Evolutionary conservation across 768 basidiomycete species (phyloP).

Genomic region (Suillus placidus): DNA sequence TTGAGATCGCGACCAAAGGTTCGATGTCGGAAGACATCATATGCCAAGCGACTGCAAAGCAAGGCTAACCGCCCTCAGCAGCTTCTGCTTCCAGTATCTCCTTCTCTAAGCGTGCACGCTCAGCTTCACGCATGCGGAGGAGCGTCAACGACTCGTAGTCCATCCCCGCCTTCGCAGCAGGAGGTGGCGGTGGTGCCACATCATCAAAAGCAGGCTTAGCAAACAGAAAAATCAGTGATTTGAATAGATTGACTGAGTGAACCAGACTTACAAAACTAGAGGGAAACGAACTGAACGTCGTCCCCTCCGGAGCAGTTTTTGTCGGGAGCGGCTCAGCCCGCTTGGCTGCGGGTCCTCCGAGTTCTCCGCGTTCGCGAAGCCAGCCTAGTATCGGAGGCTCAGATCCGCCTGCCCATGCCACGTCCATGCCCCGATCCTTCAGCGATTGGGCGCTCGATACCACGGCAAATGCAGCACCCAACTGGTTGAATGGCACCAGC

Average conservation of each 20-base stretch:
- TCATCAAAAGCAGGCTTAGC: background rate
- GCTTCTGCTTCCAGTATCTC: slow-evolving; percentile 77
- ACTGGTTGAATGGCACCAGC: slow-evolving; percentile 74
- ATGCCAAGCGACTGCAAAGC: background rate
- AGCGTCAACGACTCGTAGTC: slow-evolving; percentile 83
- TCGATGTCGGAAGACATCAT: background rate
- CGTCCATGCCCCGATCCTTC: slow-evolving; percentile 64
- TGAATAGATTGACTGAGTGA: slow-evolving; percentile 11
- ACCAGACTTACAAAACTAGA: slow-evolving; percentile 41
- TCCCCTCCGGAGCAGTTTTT: slow-evolving; percentile 12
- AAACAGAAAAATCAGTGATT: background rate
- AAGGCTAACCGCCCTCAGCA: slow-evolving; percentile 28
- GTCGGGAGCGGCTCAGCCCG: slow-evolving; percentile 28
- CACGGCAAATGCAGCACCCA: slow-evolving; percentile 75
- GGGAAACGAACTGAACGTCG: slow-evolving; percentile 66
- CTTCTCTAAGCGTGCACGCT: slow-evolving; percentile 72
- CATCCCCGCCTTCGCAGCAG: slow-evolving; percentile 44
- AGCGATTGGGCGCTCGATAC: slow-evolving; percentile 60
- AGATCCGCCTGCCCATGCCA: slow-evolving; percentile 69
- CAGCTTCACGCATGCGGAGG: slow-evolving; percentile 80
- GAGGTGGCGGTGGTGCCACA: slow-evolving; percentile 20
- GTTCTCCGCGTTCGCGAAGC: slow-evolving; percentile 72
- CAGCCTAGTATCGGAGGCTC: slow-evolving; percentile 75
- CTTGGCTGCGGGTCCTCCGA: slow-evolving; percentile 36
- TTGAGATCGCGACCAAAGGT: background rate